Evolutionary conservation across 75 land plant genomes (phyloP), one percentile per base, ranked within the genome.

Genomic region (Larix kaempferi): DNA sequence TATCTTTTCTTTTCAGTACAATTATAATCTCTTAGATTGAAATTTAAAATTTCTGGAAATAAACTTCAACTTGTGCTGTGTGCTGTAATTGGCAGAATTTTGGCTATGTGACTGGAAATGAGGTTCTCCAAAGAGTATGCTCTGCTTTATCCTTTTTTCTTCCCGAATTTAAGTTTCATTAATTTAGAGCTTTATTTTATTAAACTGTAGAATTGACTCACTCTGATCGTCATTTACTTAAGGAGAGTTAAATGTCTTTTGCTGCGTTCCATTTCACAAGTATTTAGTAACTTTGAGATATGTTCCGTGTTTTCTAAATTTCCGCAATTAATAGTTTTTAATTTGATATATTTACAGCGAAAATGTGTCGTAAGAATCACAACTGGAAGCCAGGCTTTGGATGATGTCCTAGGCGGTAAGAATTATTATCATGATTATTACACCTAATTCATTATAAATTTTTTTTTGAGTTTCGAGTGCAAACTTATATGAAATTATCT

Each of bases 31-130:
- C 13, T 37, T 5, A 5, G 1, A 19, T 15, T 21, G 15, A 55
- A 60, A 27, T 27, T 61, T 8, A 1, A 39, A 41, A 23, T 76
- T 77, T 10, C 25, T 49, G 6, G 14, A 74, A 74, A 55, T 55
- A 0, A 63, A 41, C 74, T 74, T 13, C 1, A 63, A 41, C 74
- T 74, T 13, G 39, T 39, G 58, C 26, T 61, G 39, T 57, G 26
- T 41, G 44, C 15, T 77, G 56, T 79, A 8, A 23, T 77, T 80
- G 55, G 49, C 90, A 96, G 99, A 91, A 92, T 59, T 80, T 82
- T 57, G 95, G 99, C 61, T 96, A 94, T 79, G 76, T 92, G 17
- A 96, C 99, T 65, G 98, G 98, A 81, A 96, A 91, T 77, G 99
- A 96, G 60, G 79, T 89, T 71, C 84, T 96, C 22, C 85, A 89